Evolutionary conservation across 257 asterid species (phyloP).

Genomic region (Ilex aquifolium): DNA sequence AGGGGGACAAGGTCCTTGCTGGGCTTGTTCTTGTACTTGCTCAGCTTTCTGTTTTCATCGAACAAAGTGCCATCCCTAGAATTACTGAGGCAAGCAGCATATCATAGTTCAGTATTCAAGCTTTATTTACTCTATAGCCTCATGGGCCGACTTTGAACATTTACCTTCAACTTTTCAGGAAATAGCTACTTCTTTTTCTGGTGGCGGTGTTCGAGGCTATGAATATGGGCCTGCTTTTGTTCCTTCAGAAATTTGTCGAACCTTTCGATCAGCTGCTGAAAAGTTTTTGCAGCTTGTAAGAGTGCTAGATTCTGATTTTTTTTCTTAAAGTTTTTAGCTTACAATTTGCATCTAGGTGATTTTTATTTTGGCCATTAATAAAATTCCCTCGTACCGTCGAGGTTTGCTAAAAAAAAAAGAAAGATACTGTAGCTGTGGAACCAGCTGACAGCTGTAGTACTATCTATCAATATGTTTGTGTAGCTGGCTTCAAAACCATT

Average conservation of each 20-base stretch:
- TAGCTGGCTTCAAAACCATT: no score
- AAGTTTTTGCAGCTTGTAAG: conserved; percentile 80
- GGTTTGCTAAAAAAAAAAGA: no score
- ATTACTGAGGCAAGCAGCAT: conserved; percentile 61
- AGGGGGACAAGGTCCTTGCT: conserved; percentile 61
- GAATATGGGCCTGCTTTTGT: conserved; percentile 65
- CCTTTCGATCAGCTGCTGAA: conserved; percentile 73
- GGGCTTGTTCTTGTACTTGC: conserved; percentile 91
- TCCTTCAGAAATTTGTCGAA: conserved; percentile 80
- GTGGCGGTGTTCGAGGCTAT: conserved; percentile 56
- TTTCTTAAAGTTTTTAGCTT: neutral
- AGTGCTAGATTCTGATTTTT: conserved; percentile 20
- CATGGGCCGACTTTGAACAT: conserved; percentile 8
- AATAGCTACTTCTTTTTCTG: conserved; percentile 71
- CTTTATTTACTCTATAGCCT: neutral
- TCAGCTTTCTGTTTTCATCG: conserved; percentile 61
- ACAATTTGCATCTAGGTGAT: no score
- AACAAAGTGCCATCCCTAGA: conserved; percentile 77
- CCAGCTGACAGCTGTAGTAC: no score
- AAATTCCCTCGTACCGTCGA: no score
- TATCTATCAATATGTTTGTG: no score
- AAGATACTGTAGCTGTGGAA: no score
- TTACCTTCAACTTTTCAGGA: conserved; percentile 48
- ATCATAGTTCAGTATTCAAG: no score
- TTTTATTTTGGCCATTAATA: no score